A percentile compares a stretch with the other conserved stretches of the same genome.
Evolutionary conservation across 495 filamentous ascomycete genomes (phyloP).

Genomic region (Daldinia vernicosa): DNA sequence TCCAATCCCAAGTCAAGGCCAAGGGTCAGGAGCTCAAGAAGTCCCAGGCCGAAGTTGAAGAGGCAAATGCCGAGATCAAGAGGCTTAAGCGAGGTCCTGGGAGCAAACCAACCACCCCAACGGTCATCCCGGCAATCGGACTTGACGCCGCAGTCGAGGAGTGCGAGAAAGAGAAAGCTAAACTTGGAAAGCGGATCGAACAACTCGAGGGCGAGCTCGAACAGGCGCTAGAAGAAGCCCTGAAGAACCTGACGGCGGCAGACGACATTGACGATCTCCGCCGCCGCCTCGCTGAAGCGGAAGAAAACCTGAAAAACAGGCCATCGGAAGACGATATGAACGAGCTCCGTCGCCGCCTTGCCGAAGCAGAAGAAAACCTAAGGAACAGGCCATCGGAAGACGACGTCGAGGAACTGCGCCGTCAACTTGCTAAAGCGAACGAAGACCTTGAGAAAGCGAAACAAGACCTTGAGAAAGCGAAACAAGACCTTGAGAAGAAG

Average conservation of each 20-base stretch:
- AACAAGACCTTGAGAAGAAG: neutral
- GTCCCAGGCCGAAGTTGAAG: constrained; percentile 1
- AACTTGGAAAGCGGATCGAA: constrained; percentile 2
- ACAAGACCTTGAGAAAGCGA: too few relatives aligned
- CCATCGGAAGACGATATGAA: neutral
- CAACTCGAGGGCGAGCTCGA: constrained; percentile 1
- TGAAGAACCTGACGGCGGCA: neutral
- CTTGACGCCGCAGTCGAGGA: neutral
- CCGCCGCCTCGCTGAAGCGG: neutral
- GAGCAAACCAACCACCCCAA: neutral
- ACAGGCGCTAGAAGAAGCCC: neutral
- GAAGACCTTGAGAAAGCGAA: neutral
- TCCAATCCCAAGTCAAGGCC: constrained; percentile 17
- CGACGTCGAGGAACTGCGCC: neutral
- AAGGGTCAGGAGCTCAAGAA: constrained; percentile 7
- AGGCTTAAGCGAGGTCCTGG: neutral
- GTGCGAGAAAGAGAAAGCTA: constrained; percentile 6
- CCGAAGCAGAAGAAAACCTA: neutral
- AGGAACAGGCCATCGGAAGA: neutral
- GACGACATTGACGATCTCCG: neutral
- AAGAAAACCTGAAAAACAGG: neutral
- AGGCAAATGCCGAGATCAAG: neutral
- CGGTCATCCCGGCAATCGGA: neutral
- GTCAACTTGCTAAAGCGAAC: neutral
- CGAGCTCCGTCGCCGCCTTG: neutral